Evolutionary conservation across 805 yeast genomes (phyloP), one percentile per base, ranked within the genome.

Genomic region (Yamadazyma ubonensis): DNA sequence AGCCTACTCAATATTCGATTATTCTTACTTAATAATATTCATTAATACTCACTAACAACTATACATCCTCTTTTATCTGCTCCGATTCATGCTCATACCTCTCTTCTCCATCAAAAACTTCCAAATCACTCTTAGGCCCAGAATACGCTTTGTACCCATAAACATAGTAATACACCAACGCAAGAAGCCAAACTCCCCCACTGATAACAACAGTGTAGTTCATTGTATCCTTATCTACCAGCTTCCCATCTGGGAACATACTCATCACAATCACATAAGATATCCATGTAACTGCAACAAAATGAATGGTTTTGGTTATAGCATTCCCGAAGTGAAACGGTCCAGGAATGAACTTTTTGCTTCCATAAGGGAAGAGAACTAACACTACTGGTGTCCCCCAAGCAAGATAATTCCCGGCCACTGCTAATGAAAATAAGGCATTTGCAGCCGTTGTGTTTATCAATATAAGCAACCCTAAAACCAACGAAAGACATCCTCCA

Each of bases 151-250:
- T 76, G 44, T 73, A 69, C 3, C 81, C 83, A 53, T 73, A 72
- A 4, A 65, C 55, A 40, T 56, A 68, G 59, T 76, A 81, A 58
- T 81, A 81, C 0, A 71, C 36, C 41, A 71, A 51, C 0, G 83
- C 68, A 14, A 79, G 59, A 4, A 76, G 42, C 83, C 83, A 78
- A 12, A 77, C 73, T 6, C 81, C 81, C 21, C 76, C 73, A 18
- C 78, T 80, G 42, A 83, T 79, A 2, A 78, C 85, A 47, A 73
- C 73, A 0, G 87, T 78, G 57, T 83, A 83, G 61, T 83, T 83
- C 91, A 83, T 83, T 15, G 76, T 52, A 4, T 60, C 58, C 41
- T 65, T 66, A 21, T 62, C 59, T 5, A 73, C 76, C 16, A 52
- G 46, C 22, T 59, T 57, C 26, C 58, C 58, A 14, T 72, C 61